Conservation (phyloP, 306 rosid species). For the Citrullus amarus region DNA sequence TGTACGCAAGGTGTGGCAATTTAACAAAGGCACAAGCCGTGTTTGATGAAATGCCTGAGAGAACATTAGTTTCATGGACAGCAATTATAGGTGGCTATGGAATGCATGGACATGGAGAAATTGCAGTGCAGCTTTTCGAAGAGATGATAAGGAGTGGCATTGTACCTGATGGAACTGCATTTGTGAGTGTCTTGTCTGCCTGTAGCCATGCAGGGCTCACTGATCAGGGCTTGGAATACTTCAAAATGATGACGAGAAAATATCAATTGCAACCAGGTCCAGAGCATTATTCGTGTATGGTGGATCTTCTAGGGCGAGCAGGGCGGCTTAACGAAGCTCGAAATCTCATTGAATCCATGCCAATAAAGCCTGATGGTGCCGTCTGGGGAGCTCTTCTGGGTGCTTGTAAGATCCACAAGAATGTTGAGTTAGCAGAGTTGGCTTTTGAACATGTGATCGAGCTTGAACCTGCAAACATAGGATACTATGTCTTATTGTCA, state of each 20-base stretch:
- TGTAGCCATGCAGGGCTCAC: constrained; percentile 86
- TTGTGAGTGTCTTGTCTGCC: constrained; percentile 62
- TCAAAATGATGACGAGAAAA: constrained; percentile 38
- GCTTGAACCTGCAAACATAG: constrained; percentile 62
- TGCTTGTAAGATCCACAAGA: constrained; percentile 77
- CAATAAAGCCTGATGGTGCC: constrained; percentile 67
- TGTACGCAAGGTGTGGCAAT: constrained; percentile 44
- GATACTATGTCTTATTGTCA: constrained; percentile 74
- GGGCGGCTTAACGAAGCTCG: constrained; percentile 64
- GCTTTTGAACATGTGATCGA: constrained; percentile 51
- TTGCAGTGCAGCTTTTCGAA: constrained; percentile 47
- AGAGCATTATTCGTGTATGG: constrained; percentile 73
- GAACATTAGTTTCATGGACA: constrained; percentile 38
- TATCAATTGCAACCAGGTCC: constrained; percentile 54
- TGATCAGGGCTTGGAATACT: constrained; percentile 54
- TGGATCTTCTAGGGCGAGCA: constrained; percentile 84
- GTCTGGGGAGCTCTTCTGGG: constrained; percentile 92
- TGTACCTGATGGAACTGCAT: constrained; percentile 61
- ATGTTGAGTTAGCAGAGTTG: constrained; percentile 56
- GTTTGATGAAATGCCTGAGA: constrained; percentile 26
- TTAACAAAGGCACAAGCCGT: constrained; percentile 30
- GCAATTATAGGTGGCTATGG: constrained; percentile 66
- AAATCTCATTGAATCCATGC: constrained; percentile 47
- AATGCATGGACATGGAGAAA: constrained; percentile 74
- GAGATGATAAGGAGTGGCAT: constrained; percentile 50